phyloP scores from a whole-genome alignment of 2,329 filamentous ascomycete genomes.

The Anthostomella pinea region DNA sequence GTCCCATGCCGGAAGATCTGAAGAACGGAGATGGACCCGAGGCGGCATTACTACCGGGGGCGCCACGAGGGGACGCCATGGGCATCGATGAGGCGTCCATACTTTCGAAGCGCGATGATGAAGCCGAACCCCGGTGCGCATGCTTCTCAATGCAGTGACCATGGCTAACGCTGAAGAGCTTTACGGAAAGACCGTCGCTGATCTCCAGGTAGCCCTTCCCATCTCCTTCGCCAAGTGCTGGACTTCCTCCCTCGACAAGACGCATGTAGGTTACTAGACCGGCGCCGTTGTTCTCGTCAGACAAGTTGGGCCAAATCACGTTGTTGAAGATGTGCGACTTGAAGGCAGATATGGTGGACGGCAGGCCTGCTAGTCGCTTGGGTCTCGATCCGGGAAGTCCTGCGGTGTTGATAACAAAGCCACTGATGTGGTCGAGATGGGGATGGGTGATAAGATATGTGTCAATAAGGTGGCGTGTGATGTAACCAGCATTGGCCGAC shows the following conservation, averaged over 20 bases:
- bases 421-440: constrained; percentile 92
- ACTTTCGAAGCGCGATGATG: constrained; percentile 48
- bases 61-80: constrained; percentile 21
- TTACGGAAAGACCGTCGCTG: constrained; percentile 84
- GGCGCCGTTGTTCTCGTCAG: constrained; percentile 91
- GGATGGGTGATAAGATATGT: constrained; percentile 93
- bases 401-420: constrained; percentile 90
- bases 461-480: constrained; percentile 77
- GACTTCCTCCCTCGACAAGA: constrained; percentile 83
- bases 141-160: constrained; percentile 81
- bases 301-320: constrained; percentile 94
- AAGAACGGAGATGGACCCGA: constrained; percentile 25
- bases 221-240: constrained; percentile 76
- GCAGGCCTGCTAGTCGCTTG: constrained; percentile 82
- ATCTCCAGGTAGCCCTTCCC: constrained; percentile 83
- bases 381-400: constrained; percentile 75
- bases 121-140: constrained; percentile 60
- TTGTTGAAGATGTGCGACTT: constrained; percentile 98
- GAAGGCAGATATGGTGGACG: constrained; percentile 85
- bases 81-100: constrained; percentile 42
- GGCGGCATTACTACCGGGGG: constrained; percentile 22
- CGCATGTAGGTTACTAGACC: constrained; percentile 89
- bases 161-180: constrained; percentile 84
- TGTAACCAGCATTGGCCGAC: constrained; percentile 74
- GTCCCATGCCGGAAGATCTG: constrained; percentile 27